Evolutionary conservation across 306 rosid species (phyloP).

Genomic region (Cucurbita maxima): DNA sequence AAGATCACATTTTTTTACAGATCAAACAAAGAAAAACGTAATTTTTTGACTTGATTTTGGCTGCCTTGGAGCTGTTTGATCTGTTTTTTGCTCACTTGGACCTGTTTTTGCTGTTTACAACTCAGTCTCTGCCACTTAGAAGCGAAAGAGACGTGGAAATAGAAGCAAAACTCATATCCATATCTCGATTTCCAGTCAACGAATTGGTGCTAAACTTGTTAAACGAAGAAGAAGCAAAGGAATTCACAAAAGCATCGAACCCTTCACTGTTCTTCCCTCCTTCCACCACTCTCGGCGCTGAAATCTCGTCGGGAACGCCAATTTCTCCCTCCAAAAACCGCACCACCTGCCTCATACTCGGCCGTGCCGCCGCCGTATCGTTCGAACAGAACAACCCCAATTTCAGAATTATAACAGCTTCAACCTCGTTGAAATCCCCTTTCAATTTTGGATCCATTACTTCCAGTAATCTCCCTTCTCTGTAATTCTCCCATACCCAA

Average conservation of each 20-base stretch:
- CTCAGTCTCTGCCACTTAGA: slow-evolving; percentile 23
- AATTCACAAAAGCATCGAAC: slow-evolving; percentile 48
- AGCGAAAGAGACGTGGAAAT: slow-evolving; percentile 30
- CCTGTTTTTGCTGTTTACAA: not conserved
- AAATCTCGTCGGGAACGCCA: slow-evolving; percentile 25
- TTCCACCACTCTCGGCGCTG: slow-evolving; percentile 13
- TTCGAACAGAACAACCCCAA: slow-evolving; percentile 58
- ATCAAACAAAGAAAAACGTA: not conserved
- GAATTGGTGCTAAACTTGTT: slow-evolving; percentile 31
- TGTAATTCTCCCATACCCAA: slow-evolving; percentile 60
- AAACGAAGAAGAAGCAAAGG: slow-evolving; percentile 47
- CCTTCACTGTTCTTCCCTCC: slow-evolving; percentile 25
- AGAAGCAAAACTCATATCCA: slow-evolving; percentile 25
- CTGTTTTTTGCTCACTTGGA: too few relatives aligned
- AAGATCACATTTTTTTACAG: not conserved
- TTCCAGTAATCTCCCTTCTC: slow-evolving; percentile 28
- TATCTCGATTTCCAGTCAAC: slow-evolving; percentile 18
- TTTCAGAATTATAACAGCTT: slow-evolving; percentile 39
- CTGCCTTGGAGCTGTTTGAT: not conserved
- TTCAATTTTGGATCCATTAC: slow-evolving; percentile 38
- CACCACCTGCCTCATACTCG: slow-evolving; percentile 45
- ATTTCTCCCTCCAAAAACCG: slow-evolving; percentile 57
- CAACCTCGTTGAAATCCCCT: slow-evolving; percentile 28
- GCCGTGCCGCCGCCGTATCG: slow-evolving; percentile 31
- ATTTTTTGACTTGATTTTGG: not conserved